Base-by-base conservation (phyloP, 352 stramenopile species). In the Globisporangium canariense region DNA sequence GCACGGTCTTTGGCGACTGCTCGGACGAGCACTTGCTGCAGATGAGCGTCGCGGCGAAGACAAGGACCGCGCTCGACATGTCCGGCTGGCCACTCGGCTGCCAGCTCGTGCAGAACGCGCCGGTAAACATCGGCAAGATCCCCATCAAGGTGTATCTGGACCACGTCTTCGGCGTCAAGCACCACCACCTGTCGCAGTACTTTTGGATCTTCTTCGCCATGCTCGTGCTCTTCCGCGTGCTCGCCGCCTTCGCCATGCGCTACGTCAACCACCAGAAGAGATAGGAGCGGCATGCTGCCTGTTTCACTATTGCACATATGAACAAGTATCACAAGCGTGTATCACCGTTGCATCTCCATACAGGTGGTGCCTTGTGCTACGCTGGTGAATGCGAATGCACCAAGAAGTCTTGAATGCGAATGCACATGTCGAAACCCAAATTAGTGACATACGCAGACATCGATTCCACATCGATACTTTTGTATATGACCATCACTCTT, bases 131-230 rank as follows among this genome's bases (percentile, higher is more conserved):
- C 18, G 67, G 71, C 16, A 61, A 71, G 20, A 71, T 83, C 32
- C 70, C 77, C 13, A 67, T 92, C 59, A 73, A 84, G 60, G 50
- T 64, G 57, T 94, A 91, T 70, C 66, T 91, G 32, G 74, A 86
- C 34, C 5, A 63, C 45, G 71, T 88, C 4, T 94, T 89, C 32
- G 73, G 71, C 13, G 81, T 88, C 40, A 66, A 79, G 58, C 66
- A 83, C 60, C 66, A 81, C 18, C 67, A 91, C 64, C 70, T 80
- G 0, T 52, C 47, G 34, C 58, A 65, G 41, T 81, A 88, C 50
- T 70, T 90, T 1, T 60, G 51, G 36, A 69, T 94, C 16, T 70
- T 86, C 16, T n/a, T 89, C 11, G 74, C 58, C 36, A 73, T 84
- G 32, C 36, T 91, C 20, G 65, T 86, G 1, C 7, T 80, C 32